phyloP scores from a whole-genome alignment of 306 rosid species.

The Hippophae gyantsensis region DNA sequence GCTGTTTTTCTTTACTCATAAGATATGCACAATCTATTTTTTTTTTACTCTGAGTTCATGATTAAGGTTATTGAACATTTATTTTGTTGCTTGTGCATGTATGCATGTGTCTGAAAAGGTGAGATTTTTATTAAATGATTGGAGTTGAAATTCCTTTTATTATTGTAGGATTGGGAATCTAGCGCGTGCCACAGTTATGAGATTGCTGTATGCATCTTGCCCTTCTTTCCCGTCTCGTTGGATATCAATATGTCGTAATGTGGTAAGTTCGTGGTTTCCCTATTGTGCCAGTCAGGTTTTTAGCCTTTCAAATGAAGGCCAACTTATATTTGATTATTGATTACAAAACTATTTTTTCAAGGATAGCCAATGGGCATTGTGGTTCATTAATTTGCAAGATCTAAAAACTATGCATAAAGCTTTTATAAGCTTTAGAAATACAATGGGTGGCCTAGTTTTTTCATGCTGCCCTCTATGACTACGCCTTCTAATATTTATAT shows the following conservation, averaged over 20 bases:
- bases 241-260: conserved; percentile 79
- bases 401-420: too few species aligned
- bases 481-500: neutral
- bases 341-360: too few species aligned
- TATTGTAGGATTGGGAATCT: conserved; percentile 67
- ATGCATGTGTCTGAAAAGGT: neutral
- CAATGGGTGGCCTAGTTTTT: too few species aligned
- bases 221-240: conserved; percentile 82
- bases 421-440: too few species aligned
- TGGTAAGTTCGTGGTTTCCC: conserved; percentile 44
- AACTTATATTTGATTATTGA: neutral
- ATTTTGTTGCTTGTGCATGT: neutral
- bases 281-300: neutral
- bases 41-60: too few species aligned
- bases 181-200: conserved; percentile 67
- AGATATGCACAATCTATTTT: too few species aligned
- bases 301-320: neutral
- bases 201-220: conserved; percentile 84
- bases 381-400: too few species aligned
- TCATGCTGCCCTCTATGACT: neutral
- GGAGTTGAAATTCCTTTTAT: conserved; percentile 9
- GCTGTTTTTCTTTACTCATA: too few species aligned
- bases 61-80: neutral
- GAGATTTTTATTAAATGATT: neutral
- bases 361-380: too few species aligned